phyloP scores from a whole-genome alignment of 805 yeast species.

The Lipomyces spencermartinsiae region DNA sequence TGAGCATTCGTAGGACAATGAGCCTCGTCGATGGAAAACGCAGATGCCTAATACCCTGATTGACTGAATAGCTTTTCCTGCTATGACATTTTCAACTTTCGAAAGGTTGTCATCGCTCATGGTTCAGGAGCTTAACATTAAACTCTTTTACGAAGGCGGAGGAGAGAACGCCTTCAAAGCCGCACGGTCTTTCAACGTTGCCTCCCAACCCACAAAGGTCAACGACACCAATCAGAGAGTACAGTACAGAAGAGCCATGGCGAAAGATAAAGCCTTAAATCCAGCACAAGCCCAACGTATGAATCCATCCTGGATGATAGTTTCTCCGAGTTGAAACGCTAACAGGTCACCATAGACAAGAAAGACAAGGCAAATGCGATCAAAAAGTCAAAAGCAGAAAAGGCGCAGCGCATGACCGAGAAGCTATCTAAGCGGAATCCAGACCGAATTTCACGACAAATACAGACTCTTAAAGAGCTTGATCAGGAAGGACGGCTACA shows the following conservation, averaged over 20 bases:
- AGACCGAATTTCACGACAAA: slow-evolving; percentile 32
- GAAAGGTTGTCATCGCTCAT: no score
- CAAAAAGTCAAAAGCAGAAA: slow-evolving; percentile 38
- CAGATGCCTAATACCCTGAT: no score
- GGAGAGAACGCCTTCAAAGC: no score
- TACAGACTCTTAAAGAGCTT: slow-evolving; percentile 23
- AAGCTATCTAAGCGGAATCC: slow-evolving; percentile 36
- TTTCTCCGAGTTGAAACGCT: not conserved
- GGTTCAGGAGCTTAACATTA: no score
- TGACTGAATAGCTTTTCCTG: no score
- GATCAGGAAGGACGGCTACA: slow-evolving; percentile 29
- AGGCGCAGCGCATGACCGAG: slow-evolving; percentile 31
- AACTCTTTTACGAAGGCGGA: no score
- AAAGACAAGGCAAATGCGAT: slow-evolving; percentile 37
- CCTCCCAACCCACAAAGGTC: no score
- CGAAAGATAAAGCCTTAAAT: slow-evolving; percentile 26
- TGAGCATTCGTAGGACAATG: no score
- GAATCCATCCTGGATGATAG: slow-evolving; percentile 3
- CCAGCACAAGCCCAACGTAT: slow-evolving; percentile 40
- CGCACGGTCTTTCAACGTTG: no score
- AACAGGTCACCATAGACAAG: slow-evolving; percentile 20
- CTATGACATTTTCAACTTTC: no score
- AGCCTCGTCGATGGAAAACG: no score
- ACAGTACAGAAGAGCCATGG: slow-evolving; percentile 22
- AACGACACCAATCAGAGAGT: not conserved